Percentiles rank a stretch among this genome's conserved stretches.
phyloP scores from a whole-genome alignment of 371 early-diverging fungal genomes.

The Umbelopsis sp. region DNA sequence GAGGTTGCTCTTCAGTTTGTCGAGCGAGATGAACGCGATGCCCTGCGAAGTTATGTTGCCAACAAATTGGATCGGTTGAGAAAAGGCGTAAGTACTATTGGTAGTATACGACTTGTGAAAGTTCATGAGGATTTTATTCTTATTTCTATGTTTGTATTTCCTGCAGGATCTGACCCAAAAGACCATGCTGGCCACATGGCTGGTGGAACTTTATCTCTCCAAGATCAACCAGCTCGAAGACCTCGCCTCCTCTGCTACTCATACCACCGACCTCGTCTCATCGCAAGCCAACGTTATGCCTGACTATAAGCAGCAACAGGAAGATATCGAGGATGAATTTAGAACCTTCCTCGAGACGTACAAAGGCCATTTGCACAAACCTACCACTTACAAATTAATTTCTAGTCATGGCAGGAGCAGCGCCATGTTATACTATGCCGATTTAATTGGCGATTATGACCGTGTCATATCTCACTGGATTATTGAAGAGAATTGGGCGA shows the following conservation, averaged over 20 bases:
- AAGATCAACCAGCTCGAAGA: slow-evolving; percentile 76
- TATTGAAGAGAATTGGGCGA: slow-evolving; percentile 69
- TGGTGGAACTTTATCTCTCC: slow-evolving; percentile 82
- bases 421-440: slow-evolving; percentile 79
- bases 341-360: slow-evolving; percentile 68
- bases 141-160: too few relatives aligned
- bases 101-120: not conserved
- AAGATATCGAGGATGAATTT: slow-evolving; percentile 68
- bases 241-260: slow-evolving; percentile 42
- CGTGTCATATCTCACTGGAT: slow-evolving; percentile 82
- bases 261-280: not conserved
- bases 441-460: slow-evolving; percentile 80
- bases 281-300: slow-evolving; percentile 19
- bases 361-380: slow-evolving; percentile 62
- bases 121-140: too few relatives aligned
- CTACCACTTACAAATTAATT: slow-evolving; percentile 79
- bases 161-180: slow-evolving; percentile 79
- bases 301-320: slow-evolving; percentile 49
- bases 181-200: slow-evolving; percentile 85
- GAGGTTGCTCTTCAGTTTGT: slow-evolving; percentile 86
- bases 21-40: slow-evolving; percentile 70
- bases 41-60: slow-evolving; percentile 75
- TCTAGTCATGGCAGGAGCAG: slow-evolving; percentile 80
- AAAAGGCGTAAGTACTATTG: slow-evolving; percentile 49
- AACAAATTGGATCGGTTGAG: slow-evolving; percentile 66